Conservation (phyloP, 768 basidiomycete genomes). For the Goffeauzyma gilvescens region DNA sequence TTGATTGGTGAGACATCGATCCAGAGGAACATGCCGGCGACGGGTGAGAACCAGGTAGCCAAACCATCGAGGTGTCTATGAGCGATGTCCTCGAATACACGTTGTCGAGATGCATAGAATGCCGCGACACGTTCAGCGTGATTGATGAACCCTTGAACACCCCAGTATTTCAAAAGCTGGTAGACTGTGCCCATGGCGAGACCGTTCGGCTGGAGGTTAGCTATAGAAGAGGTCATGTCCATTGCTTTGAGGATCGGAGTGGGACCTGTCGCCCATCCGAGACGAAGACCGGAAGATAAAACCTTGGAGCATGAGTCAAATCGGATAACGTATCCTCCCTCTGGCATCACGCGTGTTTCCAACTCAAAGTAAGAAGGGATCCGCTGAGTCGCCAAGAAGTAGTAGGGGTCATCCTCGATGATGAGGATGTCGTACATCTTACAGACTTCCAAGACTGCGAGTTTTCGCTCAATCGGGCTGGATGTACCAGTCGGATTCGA, state of each 20-base stretch:
- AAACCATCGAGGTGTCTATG: slow-evolving; percentile 56
- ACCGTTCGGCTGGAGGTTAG: slow-evolving; percentile 34
- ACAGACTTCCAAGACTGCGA: slow-evolving; percentile 47
- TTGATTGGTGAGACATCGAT: slow-evolving; percentile 34
- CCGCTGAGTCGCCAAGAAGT: slow-evolving; percentile 47
- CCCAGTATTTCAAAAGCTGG: slow-evolving; percentile 37
- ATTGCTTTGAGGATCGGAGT: slow-evolving; percentile 47
- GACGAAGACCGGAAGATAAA: slow-evolving; percentile 31
- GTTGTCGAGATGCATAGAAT: slow-evolving; percentile 37
- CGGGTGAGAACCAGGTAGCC: slow-evolving; percentile 36
- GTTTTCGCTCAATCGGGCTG: slow-evolving; percentile 49
- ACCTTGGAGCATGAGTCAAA: slow-evolving; percentile 84
- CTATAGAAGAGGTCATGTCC: slow-evolving; percentile 42
- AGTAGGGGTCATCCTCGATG: slow-evolving; percentile 13
- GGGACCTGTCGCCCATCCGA: slow-evolving; percentile 62
- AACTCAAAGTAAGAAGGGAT: slow-evolving; percentile 65
- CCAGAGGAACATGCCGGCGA: slow-evolving; percentile 62
- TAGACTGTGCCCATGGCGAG: slow-evolving; percentile 25
- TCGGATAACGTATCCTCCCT: slow-evolving; percentile 60
- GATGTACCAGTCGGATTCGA: slow-evolving; percentile 76
- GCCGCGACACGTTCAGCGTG: slow-evolving; percentile 52
- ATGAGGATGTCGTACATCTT: slow-evolving; percentile 59
- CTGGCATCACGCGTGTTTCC: slow-evolving; percentile 44
- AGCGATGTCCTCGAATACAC: slow-evolving; percentile 60
- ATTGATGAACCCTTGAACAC: slow-evolving; percentile 49